phyloP scores from a whole-genome alignment of 257 asterid genomes.

The Galeopsis tetrahit region DNA sequence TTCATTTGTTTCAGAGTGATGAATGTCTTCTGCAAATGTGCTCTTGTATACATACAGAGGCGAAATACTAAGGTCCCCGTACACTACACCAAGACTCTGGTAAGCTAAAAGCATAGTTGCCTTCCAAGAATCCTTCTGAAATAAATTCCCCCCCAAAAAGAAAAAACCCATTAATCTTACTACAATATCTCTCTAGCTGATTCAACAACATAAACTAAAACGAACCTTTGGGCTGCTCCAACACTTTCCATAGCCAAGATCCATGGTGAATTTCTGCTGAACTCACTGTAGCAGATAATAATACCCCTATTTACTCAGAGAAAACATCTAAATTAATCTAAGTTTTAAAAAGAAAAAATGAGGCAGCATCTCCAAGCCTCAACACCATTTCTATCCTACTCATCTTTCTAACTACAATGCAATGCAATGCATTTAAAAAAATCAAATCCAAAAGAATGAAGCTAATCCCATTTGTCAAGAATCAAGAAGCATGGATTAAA shows the following conservation, averaged over 20 bases:
- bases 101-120: constrained; percentile 82
- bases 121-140: constrained; percentile 80
- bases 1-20: constrained; percentile 90
- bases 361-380: constrained; percentile 28
- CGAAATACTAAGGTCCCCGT: constrained; percentile 96
- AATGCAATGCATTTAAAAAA: background rate
- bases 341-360: constrained; percentile 37
- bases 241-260: constrained; percentile 65
- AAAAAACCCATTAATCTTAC: background rate
- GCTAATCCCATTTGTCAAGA: constrained; percentile 23
- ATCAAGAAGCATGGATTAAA: constrained; percentile 17
- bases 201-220: background rate
- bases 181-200: background rate
- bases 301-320: constrained; percentile 7
- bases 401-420: constrained; percentile 36
- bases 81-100: constrained; percentile 96
- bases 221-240: constrained; percentile 70
- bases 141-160: background rate
- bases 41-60: constrained; percentile 96
- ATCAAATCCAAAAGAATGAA: constrained; percentile 4
- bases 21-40: constrained; percentile 97
- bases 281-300: constrained; percentile 40
- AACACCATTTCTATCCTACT: constrained; percentile 35
- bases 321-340: constrained; percentile 30
- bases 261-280: constrained; percentile 52